A percentile compares a stretch with the other conserved stretches of the same genome.
phyloP scores from a whole-genome alignment of 768 basidiomycete species.

The Lyophyllum semitale region DNA sequence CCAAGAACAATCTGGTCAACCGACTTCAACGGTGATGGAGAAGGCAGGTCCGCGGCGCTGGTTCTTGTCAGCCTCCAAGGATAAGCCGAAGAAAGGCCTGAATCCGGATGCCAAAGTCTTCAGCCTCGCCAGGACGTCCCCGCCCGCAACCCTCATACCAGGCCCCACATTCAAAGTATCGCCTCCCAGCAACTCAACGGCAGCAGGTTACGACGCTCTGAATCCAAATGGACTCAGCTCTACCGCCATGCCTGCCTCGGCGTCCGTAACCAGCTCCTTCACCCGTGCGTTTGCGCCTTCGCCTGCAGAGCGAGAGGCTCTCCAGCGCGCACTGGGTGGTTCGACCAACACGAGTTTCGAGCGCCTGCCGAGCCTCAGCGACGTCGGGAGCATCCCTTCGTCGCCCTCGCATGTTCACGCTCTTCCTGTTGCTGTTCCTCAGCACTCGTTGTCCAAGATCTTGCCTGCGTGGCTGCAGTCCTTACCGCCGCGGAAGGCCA shows the following conservation, averaged over 20 bases:
- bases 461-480: constrained; percentile 71
- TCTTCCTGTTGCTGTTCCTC: constrained; percentile 23
- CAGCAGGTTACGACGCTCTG: constrained; percentile 51
- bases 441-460: constrained; percentile 26
- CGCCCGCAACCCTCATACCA: constrained; percentile 18
- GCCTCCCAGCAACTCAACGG: constrained; percentile 12
- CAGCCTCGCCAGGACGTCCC: constrained; percentile 45
- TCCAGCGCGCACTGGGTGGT: constrained; percentile 77
- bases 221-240: constrained; percentile 60
- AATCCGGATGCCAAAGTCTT: constrained; percentile 90
- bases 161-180: constrained; percentile 12
- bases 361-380: constrained; percentile 75
- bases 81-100: constrained; percentile 64
- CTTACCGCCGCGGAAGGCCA: constrained; percentile 67
- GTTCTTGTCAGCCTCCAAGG: constrained; percentile 45
- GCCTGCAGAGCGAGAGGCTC: constrained; percentile 82
- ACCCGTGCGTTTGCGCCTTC: constrained; percentile 88
- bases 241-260: constrained; percentile 31
- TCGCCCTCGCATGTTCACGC: constrained; percentile 60
- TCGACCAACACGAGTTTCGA: constrained; percentile 77
- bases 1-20: constrained; percentile 14
- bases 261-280: constrained; percentile 49
- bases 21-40: constrained; percentile 18
- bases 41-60: constrained; percentile 44
- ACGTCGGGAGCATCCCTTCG: constrained; percentile 73